phyloP scores from a whole-genome alignment of 805 yeast species.

The Wickerhamiella sergipiensis region DNA sequence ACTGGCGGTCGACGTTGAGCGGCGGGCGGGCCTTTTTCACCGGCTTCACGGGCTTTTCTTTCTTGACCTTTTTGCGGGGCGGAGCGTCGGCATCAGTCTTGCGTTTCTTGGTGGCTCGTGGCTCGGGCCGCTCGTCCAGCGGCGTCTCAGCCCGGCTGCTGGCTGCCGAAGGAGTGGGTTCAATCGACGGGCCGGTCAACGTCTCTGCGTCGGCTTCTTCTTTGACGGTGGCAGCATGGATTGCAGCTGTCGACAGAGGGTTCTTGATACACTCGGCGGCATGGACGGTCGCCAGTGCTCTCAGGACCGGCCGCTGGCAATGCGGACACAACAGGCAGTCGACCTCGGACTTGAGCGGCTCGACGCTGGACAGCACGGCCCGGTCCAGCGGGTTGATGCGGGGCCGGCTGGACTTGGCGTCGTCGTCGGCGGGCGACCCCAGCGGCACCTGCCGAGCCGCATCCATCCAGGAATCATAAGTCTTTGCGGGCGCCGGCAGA shows the following conservation, averaged over 20 bases:
- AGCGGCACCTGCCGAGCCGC: neutral
- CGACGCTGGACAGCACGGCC: constrained; percentile 9
- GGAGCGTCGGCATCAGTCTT: neutral
- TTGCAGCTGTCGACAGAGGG: neutral
- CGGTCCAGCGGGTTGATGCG: constrained; percentile 9
- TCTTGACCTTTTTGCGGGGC: constrained; percentile 10
- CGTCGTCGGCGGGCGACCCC: neutral
- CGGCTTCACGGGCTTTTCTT: constrained; percentile 27
- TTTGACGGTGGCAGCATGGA: constrained; percentile 1
- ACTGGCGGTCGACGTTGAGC: constrained; percentile 38
- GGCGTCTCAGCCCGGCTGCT: neutral
- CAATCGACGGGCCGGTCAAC: neutral
- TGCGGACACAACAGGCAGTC: constrained; percentile 16
- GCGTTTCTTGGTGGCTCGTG: constrained; percentile 3
- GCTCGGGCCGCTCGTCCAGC: neutral
- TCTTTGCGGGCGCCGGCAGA: neutral
- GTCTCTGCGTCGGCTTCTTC: neutral
- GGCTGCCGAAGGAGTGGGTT: neutral
- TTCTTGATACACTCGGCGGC: constrained; percentile 4
- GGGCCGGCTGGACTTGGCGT: constrained; percentile 1
- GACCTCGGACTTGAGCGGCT: constrained; percentile 15
- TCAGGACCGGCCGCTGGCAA: constrained; percentile 18
- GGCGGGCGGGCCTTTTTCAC: constrained; percentile 2
- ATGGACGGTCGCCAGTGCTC: constrained; percentile 11
- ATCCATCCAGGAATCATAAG: neutral